Evolutionary conservation across 805 yeast genomes (phyloP).

Genomic region (Candida tammaniensis): DNA sequence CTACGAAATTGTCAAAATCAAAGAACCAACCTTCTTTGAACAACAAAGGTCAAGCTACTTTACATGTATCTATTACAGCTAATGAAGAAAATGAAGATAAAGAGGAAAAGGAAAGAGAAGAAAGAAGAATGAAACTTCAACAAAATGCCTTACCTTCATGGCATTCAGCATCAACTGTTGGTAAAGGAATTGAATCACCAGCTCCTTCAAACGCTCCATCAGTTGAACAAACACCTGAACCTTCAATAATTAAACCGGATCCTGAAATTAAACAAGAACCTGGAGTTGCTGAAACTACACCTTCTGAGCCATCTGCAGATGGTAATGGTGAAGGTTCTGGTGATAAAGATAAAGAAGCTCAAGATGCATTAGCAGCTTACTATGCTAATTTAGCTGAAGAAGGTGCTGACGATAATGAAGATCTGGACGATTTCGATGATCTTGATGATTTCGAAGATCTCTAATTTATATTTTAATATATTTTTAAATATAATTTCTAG

Average conservation of each 20-base stretch:
- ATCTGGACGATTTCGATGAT: conserved; percentile 40
- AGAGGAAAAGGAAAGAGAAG: conserved; percentile 64
- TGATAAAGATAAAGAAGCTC: conserved; percentile 61
- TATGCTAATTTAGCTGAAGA: conserved; percentile 73
- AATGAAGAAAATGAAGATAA: conserved; percentile 74
- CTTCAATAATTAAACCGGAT: conserved; percentile 7
- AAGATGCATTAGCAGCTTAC: conserved; percentile 64
- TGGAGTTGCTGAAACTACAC: background rate
- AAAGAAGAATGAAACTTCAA: conserved; percentile 66
- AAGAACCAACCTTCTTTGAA: conserved; percentile 28
- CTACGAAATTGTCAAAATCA: conserved; percentile 38
- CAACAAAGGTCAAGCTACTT: conserved; percentile 71
- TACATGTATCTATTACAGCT: conserved; percentile 86
- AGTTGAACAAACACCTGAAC: conserved; percentile 25
- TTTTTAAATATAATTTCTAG: background rate
- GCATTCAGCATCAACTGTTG: conserved; percentile 92
- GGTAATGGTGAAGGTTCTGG: conserved; percentile 23
- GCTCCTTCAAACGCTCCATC: background rate
- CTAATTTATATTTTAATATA: conserved; percentile 6
- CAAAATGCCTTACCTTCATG: conserved; percentile 97
- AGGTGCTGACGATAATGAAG: conserved; percentile 64
- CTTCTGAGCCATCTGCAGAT: background rate
- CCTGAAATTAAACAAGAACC: conserved; percentile 14
- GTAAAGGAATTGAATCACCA: conserved; percentile 42
- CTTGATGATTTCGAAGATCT: conserved; percentile 26